Percentiles rank a stretch among this genome's conserved stretches.
Conservation (phyloP, 257 asterid genomes). For the Rehmannia glutinosa region DNA sequence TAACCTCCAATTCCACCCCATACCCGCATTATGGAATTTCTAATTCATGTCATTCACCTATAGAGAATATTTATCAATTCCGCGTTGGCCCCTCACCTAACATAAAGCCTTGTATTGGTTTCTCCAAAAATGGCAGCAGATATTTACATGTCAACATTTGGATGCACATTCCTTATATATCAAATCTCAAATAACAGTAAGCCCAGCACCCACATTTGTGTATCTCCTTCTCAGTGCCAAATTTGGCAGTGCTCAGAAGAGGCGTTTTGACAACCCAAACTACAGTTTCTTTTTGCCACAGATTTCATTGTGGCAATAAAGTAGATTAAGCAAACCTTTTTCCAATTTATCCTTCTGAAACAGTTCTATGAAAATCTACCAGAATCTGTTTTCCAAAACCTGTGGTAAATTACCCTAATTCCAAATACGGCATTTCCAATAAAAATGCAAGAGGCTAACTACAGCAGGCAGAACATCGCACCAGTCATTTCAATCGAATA, state of each 20-base stretch:
- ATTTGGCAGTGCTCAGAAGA: neutral
- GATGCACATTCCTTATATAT: neutral
- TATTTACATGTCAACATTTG: neutral
- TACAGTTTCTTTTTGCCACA: neutral
- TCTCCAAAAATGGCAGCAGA: no score
- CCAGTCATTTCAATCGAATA: no score
- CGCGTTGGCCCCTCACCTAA: neutral
- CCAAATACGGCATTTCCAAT: neutral
- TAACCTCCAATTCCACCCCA: conserved; percentile 15
- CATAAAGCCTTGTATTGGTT: neutral
- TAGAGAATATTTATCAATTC: neutral
- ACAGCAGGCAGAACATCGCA: neutral
- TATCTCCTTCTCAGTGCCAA: neutral
- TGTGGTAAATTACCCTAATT: neutral
- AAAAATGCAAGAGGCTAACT: neutral
- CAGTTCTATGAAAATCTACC: neutral
- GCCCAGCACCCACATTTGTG: no score
- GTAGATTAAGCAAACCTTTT: neutral
- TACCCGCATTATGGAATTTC: neutral
- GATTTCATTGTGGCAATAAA: neutral
- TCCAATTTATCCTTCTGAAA: neutral
- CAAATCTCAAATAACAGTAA: no score
- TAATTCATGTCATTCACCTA: neutral
- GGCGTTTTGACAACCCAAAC: neutral
- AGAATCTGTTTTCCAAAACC: neutral